These are phyloP conservation scores for Neltuma alba DNA, from an alignment of 306 rosid genomes.

Conservation along the genomic window DNA sequence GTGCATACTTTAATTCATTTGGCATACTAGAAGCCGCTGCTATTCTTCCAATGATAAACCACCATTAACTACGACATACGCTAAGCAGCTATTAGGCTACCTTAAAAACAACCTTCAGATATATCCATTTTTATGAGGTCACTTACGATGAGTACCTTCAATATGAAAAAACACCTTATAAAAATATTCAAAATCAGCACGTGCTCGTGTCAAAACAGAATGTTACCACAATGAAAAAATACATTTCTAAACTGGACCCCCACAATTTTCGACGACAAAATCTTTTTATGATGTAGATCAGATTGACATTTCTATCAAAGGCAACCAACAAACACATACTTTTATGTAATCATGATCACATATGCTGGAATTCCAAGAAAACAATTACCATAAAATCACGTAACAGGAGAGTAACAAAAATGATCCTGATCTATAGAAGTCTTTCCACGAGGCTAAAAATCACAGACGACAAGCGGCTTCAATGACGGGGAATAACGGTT, in stretches of 20 bases:
- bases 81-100: neutral
- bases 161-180: neutral
- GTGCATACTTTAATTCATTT: neutral
- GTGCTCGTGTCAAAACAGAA: neutral
- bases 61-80: neutral
- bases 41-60: neutral
- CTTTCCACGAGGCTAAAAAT: conserved; percentile 76
- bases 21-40: neutral
- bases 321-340: conserved; percentile 16
- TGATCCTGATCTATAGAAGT: conserved; percentile 61
- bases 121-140: neutral
- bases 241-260: neutral
- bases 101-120: neutral
- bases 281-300: conserved; percentile 29
- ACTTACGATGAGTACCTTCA: neutral
- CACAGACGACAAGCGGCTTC: conserved; percentile 50
- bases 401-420: conserved; percentile 70
- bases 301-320: conserved; percentile 4
- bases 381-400: conserved; percentile 66
- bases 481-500: conserved; percentile 70
- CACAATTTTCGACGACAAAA: conserved; percentile 15
- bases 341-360: conserved; percentile 14
- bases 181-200: neutral
- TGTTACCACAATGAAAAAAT: neutral
- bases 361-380: conserved; percentile 30